phyloP scores from a whole-genome alignment of 805 yeast genomes.

The Metschnikowia cerradonensis region DNA sequence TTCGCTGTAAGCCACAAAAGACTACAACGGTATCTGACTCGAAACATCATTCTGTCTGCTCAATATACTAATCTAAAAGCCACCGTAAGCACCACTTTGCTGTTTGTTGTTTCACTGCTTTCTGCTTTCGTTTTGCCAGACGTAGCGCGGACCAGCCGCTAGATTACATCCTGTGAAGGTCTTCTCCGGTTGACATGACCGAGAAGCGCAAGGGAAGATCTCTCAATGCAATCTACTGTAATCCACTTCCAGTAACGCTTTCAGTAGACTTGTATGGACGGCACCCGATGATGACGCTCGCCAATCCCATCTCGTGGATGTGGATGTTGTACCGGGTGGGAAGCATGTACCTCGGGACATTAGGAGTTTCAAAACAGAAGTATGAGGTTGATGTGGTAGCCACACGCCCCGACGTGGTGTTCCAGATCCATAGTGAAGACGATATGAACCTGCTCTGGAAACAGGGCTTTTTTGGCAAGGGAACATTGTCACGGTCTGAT shows the following conservation, averaged over 20 bases:
- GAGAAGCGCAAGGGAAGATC: constrained; percentile 30
- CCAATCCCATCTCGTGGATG: constrained; percentile 66
- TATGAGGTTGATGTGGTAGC: constrained; percentile 21
- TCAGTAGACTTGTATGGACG: constrained; percentile 35
- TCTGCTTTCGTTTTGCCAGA: no score
- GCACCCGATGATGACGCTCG: constrained; percentile 53
- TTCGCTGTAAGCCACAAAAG: constrained; percentile 67
- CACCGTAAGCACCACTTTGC: not conserved
- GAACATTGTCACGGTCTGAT: constrained; percentile 81
- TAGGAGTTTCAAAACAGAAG: constrained; percentile 21
- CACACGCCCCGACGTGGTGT: constrained; percentile 21
- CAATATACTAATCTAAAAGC: constrained; percentile 5
- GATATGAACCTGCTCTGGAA: constrained; percentile 67
- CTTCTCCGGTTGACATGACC: constrained; percentile 17
- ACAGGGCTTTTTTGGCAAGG: constrained; percentile 92
- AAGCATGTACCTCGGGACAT: constrained; percentile 15
- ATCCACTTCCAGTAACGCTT: constrained; percentile 57
- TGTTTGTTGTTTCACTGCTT: no score
- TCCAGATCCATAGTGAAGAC: constrained; percentile 38
- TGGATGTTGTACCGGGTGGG: constrained; percentile 39
- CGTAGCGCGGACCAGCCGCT: not conserved
- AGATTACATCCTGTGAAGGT: constrained; percentile 5
- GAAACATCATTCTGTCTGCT: constrained; percentile 1
- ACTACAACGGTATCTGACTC: constrained; percentile 97
- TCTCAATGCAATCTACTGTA: constrained; percentile 30